A percentile compares a stretch with the other conserved stretches of the same genome.
These are phyloP conservation scores for Epichloe scottii DNA, from an alignment of 2,329 filamentous ascomycete species.

Conservation along the genomic window DNA sequence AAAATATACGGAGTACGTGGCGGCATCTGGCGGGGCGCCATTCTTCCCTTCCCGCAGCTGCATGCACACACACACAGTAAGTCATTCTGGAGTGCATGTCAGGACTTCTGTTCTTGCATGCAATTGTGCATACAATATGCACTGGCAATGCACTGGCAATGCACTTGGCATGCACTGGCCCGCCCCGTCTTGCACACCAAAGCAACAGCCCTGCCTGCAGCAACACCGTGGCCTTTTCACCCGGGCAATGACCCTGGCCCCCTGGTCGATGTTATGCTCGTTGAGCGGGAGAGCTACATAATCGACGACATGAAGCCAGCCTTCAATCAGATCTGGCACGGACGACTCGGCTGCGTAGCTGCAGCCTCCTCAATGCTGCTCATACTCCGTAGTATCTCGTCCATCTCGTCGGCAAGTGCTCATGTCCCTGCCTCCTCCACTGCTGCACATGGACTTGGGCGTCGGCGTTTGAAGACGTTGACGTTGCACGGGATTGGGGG, in stretches of 20 bases:
- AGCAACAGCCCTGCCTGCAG: conserved; percentile 1
- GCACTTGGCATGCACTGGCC: conserved; percentile 3
- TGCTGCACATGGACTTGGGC: not conserved
- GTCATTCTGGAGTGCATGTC: conserved; percentile 1
- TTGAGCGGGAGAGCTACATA: conserved; percentile 12
- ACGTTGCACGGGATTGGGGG: not conserved
- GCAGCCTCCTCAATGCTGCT: too few relatives aligned
- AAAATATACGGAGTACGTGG: not conserved
- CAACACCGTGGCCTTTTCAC: not conserved
- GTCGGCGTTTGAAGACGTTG: not conserved
- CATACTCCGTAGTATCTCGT: not conserved
- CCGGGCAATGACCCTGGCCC: not conserved
- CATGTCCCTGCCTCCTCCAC: not conserved
- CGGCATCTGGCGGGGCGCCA: not conserved
- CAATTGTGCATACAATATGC: not conserved
- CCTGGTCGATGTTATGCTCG: conserved; percentile 4
- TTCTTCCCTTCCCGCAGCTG: not conserved
- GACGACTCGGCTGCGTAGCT: not conserved
- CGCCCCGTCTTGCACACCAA: not conserved
- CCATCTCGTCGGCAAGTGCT: not conserved
- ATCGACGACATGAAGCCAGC: conserved; percentile 3
- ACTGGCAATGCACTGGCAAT: too few relatives aligned
- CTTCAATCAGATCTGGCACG: conserved; percentile 2
- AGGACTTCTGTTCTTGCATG: not conserved
- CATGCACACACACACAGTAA: not conserved